A percentile compares a stretch with the other conserved stretches of the same genome.
Conservation (phyloP, 805 yeast species). For the Kluyveromyces siamensis region DNA sequence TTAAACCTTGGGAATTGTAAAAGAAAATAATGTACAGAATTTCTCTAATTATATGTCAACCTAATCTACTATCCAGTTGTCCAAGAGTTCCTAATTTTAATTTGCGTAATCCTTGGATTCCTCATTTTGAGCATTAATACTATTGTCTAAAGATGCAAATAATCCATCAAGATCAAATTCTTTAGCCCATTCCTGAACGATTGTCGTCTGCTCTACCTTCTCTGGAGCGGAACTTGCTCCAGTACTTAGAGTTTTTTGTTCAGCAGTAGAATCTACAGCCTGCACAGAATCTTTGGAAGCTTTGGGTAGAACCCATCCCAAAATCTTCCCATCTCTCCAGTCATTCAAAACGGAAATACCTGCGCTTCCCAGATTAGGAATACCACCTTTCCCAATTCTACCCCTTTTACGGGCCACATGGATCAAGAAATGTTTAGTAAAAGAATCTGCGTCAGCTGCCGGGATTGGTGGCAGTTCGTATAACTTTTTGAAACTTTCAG, state of each 20-base stretch:
- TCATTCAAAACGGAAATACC: slow-evolving; percentile 77
- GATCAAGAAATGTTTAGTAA: slow-evolving; percentile 76
- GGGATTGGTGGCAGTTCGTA: slow-evolving; percentile 80
- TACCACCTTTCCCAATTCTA: slow-evolving; percentile 84
- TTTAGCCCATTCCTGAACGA: slow-evolving; percentile 86
- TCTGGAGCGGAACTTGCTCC: slow-evolving; percentile 34
- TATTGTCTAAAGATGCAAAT: slow-evolving; percentile 37
- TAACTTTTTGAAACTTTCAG: slow-evolving; percentile 60
- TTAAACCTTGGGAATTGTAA: neutral
- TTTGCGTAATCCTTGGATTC: neutral
- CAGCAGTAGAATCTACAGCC: slow-evolving; percentile 17
- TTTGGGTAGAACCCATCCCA: slow-evolving; percentile 83
- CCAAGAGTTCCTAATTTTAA: neutral
- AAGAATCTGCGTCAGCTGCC: slow-evolving; percentile 60
- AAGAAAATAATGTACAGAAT: neutral
- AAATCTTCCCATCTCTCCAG: slow-evolving; percentile 94
- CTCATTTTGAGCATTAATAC: slow-evolving; percentile 15
- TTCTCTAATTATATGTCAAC: neutral
- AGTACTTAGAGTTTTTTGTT: slow-evolving; percentile 27
- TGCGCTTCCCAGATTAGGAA: slow-evolving; percentile 82
- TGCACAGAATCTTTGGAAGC: slow-evolving; percentile 34
- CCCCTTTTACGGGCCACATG: slow-evolving; percentile 92
- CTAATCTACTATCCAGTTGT: too few relatives aligned
- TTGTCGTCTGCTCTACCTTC: slow-evolving; percentile 53
- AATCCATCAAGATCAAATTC: slow-evolving; percentile 89